phyloP scores from a whole-genome alignment of 345 rosid species.

The Salix suchowensis region DNA sequence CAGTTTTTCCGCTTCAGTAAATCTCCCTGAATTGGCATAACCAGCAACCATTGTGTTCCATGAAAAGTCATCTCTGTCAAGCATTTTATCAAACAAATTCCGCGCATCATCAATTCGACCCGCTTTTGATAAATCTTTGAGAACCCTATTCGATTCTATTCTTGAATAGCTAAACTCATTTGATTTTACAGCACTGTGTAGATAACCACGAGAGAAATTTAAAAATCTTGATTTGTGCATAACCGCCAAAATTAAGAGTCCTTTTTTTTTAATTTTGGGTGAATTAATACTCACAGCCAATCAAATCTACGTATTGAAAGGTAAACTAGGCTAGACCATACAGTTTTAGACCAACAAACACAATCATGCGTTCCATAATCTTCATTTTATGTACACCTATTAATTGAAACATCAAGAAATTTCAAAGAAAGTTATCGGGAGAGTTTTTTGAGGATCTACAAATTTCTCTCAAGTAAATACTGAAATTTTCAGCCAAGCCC shows the following conservation, averaged over 20 bases:
- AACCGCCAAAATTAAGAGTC: constrained; percentile 1
- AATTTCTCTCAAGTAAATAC: too few species aligned
- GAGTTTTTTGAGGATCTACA: too few species aligned
- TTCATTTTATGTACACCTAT: too few species aligned
- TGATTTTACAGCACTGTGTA: constrained; percentile 13
- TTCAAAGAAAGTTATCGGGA: too few species aligned
- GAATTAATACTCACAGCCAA: too few species aligned
- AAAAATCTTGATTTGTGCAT: constrained; percentile 19
- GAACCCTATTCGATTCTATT: constrained; percentile 40
- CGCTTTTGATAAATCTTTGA: constrained; percentile 41
- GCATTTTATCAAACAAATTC: constrained; percentile 66
- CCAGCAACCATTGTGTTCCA: constrained; percentile 88
- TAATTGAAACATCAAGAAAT: too few species aligned
- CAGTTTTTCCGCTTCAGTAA: constrained; percentile 48
- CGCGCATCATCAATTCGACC: constrained; percentile 65
- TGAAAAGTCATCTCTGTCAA: constrained; percentile 55
- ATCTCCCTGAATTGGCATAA: constrained; percentile 59
- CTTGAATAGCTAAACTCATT: constrained; percentile 11
- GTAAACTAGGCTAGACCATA: too few species aligned
- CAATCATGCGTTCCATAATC: too few species aligned
- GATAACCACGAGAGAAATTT: not conserved
- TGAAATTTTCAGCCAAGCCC: too few species aligned
- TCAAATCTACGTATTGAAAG: too few species aligned
- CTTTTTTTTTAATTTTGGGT: too few species aligned
- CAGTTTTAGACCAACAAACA: too few species aligned